Evolutionary conservation across 2,329 filamentous ascomycete genomes (phyloP).

Genomic region (Tolypocladium nubicola): DNA sequence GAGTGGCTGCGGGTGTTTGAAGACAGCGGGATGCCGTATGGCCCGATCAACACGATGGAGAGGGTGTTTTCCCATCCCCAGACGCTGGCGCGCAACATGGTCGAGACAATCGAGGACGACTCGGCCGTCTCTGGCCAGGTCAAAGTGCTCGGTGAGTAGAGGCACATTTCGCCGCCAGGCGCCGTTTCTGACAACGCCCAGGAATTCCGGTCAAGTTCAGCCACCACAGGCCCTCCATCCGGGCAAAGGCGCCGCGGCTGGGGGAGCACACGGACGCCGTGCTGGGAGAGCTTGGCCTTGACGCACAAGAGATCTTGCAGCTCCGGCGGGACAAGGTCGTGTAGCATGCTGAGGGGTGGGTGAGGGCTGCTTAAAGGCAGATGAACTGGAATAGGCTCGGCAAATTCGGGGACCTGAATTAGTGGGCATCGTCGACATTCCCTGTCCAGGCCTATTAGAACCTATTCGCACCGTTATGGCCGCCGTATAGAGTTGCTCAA

Average conservation of each 20-base stretch:
- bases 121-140: constrained; percentile 5
- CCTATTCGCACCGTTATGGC: too few species aligned
- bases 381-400: too few species aligned
- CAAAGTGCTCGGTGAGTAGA: constrained; percentile 2
- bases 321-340: constrained; percentile 2
- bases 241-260: constrained; percentile 2
- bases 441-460: too few species aligned
- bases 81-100: constrained; percentile 25
- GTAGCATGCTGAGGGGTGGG: neutral
- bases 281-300: constrained; percentile 4
- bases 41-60: constrained; percentile 33
- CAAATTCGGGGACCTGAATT: too few species aligned
- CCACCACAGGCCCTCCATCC: constrained; percentile 1
- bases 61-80: constrained; percentile 32
- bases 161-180: too few species aligned
- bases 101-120: constrained; percentile 11
- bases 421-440: too few species aligned
- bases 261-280: constrained; percentile 8
- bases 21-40: constrained; percentile 32
- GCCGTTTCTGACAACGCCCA: neutral
- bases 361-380: too few species aligned
- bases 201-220: constrained; percentile 9
- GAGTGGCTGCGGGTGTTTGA: constrained; percentile 30
- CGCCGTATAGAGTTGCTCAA: too few species aligned
- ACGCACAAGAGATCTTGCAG: neutral